Evolutionary conservation across 192 early-diverging fungal species (phyloP), one percentile per base, ranked within the genome.

Genomic region (Jimgerdemannia flammicorona): DNA sequence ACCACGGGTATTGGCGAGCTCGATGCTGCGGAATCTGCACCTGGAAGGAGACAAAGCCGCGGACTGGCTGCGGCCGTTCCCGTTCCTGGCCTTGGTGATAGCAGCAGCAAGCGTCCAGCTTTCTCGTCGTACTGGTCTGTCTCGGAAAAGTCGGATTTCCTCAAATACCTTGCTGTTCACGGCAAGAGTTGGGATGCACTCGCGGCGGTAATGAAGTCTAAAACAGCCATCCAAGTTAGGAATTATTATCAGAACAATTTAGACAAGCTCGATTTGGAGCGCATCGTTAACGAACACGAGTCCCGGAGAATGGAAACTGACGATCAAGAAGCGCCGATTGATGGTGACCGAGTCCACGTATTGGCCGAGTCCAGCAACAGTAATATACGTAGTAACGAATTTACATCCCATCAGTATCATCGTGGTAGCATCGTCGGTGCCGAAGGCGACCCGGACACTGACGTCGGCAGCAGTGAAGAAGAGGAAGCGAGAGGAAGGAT

Each of bases 91-190:
- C 49, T 59, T 10, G 49, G 49, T 59, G 49, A 59, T 2, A 59
- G 14, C 49, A 59, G 72, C 3, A 40, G 20, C 0, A 82, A 78
- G 8, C 74, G 79, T 14, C 66, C 82, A 11, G 74, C 84, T 11
- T 89, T 86, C 72, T 93, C 92, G 40, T 96, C 96, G 2, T 96
- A 96, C 74, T 98, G 96, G 96, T 91, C 95, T n/a, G 85, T 89
- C 6, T 87, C 87, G 20, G 96, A 98, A 76, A 90, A 89, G 41
- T 78, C 84, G 3, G 91, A 91, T 43, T 98, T 98, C 73, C 68
- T 85, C 59, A 84, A 89, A 10, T 89, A 87, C 49, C 67, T 95
- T 44, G 80, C 76, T 20, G 72, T 81, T 0, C 82, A 90, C 73
- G 96, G 96, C 18, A 81, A 84, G 70, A 87, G 95, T 80, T 98